phyloP scores from a whole-genome alignment of 805 yeast species.

The Wickerhamiella shivajii region DNA sequence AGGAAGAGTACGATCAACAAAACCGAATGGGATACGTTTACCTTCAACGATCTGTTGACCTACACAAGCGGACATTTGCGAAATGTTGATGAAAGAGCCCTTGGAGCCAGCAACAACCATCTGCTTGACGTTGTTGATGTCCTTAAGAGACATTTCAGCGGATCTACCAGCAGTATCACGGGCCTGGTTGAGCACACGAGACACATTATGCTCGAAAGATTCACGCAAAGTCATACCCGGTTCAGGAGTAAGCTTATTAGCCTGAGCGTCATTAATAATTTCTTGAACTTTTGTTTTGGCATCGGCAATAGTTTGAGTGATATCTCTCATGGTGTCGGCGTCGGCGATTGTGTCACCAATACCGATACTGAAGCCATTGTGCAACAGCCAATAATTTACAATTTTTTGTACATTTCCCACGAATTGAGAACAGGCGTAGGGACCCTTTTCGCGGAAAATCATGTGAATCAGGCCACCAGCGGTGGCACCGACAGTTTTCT shows the following conservation, averaged over 20 bases:
- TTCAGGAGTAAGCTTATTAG: conserved; percentile 75
- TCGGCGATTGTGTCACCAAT: conserved; percentile 99
- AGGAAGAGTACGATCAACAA: conserved; percentile 89
- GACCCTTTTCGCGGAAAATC: conserved; percentile 95
- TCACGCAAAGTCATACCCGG: conserved; percentile 99
- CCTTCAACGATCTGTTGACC: conserved; percentile 99
- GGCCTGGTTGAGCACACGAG: conserved; percentile 89
- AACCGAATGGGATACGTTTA: conserved; percentile 96
- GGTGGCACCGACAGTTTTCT: conserved; percentile 96
- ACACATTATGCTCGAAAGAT: conserved; percentile 93
- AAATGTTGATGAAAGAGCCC: conserved; percentile 96
- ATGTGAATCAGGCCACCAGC: conserved; percentile 97
- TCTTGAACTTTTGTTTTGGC: conserved; percentile 93
- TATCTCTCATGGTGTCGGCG: conserved; percentile 84
- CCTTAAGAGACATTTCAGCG: conserved; percentile 92
- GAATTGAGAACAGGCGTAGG: conserved; percentile 72
- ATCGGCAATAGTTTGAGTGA: conserved; percentile 81
- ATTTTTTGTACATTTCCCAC: conserved; percentile 90
- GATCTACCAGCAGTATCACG: conserved; percentile 99
- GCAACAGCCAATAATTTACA: conserved; percentile 90
- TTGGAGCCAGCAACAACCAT: conserved; percentile 99
- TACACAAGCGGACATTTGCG: conserved; percentile 99
- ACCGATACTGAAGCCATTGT: conserved; percentile 96
- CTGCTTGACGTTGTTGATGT: conserved; percentile 90
- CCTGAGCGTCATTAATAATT: conserved; percentile 84